Base-by-base conservation (phyloP, 805 yeast genomes). In the Nakazawaea wyomingensis region DNA sequence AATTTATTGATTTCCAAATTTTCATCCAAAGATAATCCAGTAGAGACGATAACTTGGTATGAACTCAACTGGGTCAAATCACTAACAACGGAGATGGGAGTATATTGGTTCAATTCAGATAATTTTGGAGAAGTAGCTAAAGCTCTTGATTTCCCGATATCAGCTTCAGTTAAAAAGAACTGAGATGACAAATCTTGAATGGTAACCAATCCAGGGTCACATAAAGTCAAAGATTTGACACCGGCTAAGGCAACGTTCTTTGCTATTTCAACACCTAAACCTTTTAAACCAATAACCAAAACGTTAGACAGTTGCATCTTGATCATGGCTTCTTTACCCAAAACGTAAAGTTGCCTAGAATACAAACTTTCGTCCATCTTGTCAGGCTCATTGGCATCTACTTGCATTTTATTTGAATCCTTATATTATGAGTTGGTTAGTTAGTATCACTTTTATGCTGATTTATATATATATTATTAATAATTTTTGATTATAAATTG, bases 291-390 rank as follows among this genome's bases (percentile, higher is more conserved):
- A 49, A 90, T 78, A 37, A 93, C 73, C 39, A 93, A 75, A n/a
- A 93, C 96, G 54, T 85, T 88, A 20, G 98, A 89, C 51, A 78
- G 74, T 56, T 90, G 96, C 97, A 93, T 86, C 63, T 88, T 86
- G 54, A 90, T 71, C 99, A 93, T 93, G 41, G 99, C 99, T 52
- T 93, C 99, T 56, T 87, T 89, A 49, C 99, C 99, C 51, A 93
- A 67, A 41, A 93, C 99, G 56, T 91, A 88, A 64, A 93, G 77
- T 68, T 93, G 99, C 63, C 99, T 87, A 31, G 98, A 90, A 73
- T 93, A 93, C 53, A 93, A 75, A 46, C 95, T 74, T 71, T 93
- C 99, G 61, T 93, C 99, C 56, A 93, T 91, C 48, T 78, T 74
- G 34, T 51, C 54, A 13, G 48, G 68, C 14, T 47, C 49, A 8